These are phyloP conservation scores for Zygoascus hellenicus DNA, from an alignment of 1,139 yeast species.

Conservation along the genomic window DNA sequence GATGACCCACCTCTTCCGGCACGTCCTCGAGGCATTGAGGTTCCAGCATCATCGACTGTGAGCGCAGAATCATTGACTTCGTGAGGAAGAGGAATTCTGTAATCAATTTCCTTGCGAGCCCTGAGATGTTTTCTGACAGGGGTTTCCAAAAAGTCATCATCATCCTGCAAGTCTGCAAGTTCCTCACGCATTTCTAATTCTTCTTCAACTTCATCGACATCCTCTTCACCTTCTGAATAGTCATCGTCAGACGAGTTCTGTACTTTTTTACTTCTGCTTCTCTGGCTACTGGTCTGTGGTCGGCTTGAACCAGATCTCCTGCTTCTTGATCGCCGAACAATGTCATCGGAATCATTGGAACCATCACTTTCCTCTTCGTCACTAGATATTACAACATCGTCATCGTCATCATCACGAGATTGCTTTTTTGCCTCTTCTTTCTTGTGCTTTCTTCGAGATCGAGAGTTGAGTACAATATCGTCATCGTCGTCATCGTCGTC, in stretches of 20 bases:
- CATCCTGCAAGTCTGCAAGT: conserved; percentile 39
- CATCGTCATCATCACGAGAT: conserved; percentile 8
- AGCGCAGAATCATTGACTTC: conserved; percentile 41
- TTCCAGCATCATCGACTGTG: conserved; percentile 20
- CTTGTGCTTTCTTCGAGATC: conserved; percentile 20
- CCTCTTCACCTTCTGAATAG: conserved; percentile 21
- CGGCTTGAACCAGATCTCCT: conserved; percentile 9
- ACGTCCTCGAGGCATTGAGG: conserved; percentile 23
- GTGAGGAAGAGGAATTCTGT: conserved; percentile 83
- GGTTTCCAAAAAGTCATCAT: conserved; percentile 26
- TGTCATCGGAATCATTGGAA: conserved; percentile 22
- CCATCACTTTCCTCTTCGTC: conserved; percentile 20
- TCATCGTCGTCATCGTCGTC: conserved; percentile 19
- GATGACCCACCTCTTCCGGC: conserved; percentile 20
- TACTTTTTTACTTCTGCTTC: conserved; percentile 13
- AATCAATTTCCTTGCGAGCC: conserved; percentile 73
- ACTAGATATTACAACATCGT: conserved; percentile 11
- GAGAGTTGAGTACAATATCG: conserved; percentile 9
- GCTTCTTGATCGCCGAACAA: conserved; percentile 9
- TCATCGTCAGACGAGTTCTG: conserved; percentile 16
- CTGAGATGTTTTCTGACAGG: conserved; percentile 60
- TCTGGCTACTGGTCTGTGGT: conserved; percentile 13
- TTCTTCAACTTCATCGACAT: conserved; percentile 23
- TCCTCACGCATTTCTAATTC: conserved; percentile 33
- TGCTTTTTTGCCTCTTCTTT: conserved; percentile 10